Percentiles rank a stretch among this genome's conserved stretches.
Conservation (phyloP, 2,329 filamentous ascomycete species). For the Coleophoma cylindrospora region DNA sequence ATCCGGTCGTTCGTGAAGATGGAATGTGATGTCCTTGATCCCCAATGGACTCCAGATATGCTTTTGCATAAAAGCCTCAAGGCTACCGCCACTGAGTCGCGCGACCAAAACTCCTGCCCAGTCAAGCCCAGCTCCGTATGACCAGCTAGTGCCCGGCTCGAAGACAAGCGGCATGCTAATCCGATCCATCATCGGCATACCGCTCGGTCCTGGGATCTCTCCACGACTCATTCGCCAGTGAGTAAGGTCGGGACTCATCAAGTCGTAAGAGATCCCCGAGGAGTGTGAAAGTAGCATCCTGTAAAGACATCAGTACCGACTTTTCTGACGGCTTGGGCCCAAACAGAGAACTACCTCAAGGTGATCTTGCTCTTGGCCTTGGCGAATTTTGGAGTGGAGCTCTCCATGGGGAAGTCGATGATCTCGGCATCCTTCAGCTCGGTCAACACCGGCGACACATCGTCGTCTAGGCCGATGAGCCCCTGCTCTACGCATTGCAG, state of each 20-base stretch:
- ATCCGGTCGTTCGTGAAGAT: slow-evolving; percentile 8
- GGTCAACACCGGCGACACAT: slow-evolving; percentile 12
- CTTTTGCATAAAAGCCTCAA: slow-evolving; percentile 15
- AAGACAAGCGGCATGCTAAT: slow-evolving; percentile 46
- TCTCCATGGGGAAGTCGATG: slow-evolving; percentile 13
- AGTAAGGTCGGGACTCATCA: slow-evolving; percentile 4
- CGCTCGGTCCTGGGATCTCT: neutral
- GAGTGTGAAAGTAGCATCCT: slow-evolving; percentile 15
- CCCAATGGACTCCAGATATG: slow-evolving; percentile 19
- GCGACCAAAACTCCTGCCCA: slow-evolving; percentile 48
- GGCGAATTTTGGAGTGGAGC: slow-evolving; percentile 7
- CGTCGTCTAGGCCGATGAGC: slow-evolving; percentile 40
- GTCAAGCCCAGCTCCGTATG: slow-evolving; percentile 49
- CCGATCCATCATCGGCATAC: slow-evolving; percentile 2
- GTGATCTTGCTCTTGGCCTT: slow-evolving; percentile 12
- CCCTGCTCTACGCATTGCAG: slow-evolving; percentile 54
- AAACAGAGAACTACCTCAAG: slow-evolving; percentile 9
- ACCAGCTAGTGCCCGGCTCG: slow-evolving; percentile 57
- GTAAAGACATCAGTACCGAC: neutral
- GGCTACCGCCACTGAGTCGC: slow-evolving; percentile 21
- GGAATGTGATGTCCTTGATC: slow-evolving; percentile 15
- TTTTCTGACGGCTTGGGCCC: neutral
- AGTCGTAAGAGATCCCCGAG: slow-evolving; percentile 15
- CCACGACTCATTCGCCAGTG: slow-evolving; percentile 4
- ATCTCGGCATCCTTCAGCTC: slow-evolving; percentile 17